Base-by-base conservation (phyloP, 129 eudicot genomes). In the Scalesia atractyloides region DNA sequence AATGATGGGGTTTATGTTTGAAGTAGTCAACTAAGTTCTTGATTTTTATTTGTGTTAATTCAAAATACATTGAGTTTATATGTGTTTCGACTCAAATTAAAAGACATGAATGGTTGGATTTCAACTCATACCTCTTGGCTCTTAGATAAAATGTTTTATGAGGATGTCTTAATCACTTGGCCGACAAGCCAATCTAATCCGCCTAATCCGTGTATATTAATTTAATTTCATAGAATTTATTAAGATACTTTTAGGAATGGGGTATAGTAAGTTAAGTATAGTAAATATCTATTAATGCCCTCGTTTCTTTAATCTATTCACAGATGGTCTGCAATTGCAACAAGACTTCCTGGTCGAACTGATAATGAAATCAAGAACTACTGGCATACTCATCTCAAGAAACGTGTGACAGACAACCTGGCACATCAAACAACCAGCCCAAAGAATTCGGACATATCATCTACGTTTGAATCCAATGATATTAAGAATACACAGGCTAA, bases 321-420 rank as follows among this genome's bases (percentile, higher is more conserved):
- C 43, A 84, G 88, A 64, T 84, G 88, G 88, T 84, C 88, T 14
- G 62, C 72, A 53, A 84, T 84, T 44, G 88, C 88, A 30, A 57
- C 73, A 53, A 75, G 44, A 37, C 80, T 84, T 80, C 82, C 80
- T 9, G 88, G 88, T 67, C 62, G 88, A 18, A 80, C 82, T 1
- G 88, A 84, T 69, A 84, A 84, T 14, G 88, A 80, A 53, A 69
- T 84, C 3, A 84, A 84, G 36, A 84, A 84, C 34, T 61, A 77
- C 53, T 84, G 82, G 84, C 82, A 80, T 66, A 67, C 82, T 9
- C 77, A 69, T 41, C 66, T 84, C 17, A 84, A 84, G 83, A 82
- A 78, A 69, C 74, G 48, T 5, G 14, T 1, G 24, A 33, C 56
- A 10, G 9, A 9, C 54, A 65, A 57, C 39, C n/a, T 7, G 5